Evolutionary conservation across 1,139 yeast genomes (phyloP), one percentile per base, ranked within the genome.

Genomic region (Saccharomyces hybrid): DNA sequence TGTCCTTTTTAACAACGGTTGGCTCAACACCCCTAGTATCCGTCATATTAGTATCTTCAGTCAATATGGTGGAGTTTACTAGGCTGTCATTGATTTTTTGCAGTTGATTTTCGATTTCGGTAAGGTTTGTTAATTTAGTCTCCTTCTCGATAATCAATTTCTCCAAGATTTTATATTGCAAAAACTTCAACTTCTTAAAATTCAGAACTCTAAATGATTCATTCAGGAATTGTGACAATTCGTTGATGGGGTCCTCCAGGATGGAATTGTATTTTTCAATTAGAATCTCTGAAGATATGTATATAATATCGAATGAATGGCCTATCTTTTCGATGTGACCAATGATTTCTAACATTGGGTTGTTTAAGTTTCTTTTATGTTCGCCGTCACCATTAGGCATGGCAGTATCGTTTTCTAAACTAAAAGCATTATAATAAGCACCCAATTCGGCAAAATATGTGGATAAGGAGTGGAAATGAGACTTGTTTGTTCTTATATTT

Each of bases 161-260:
- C 50, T 69, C 70, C 8, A 74, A 77, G 55, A 88, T 71, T 55
- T 77, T 79, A 53, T 79, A 77, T 66, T 93, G 99, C 27, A 82
- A 74, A 14, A 82, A 74, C 67, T 93, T 91, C 61, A 83, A 79
- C 48, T 80, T 77, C 56, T 91, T 82, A 66, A 81, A 93, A 60
- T 83, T 83, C 49, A 86, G 75, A 6, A 91, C 83, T 47, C 81
- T 78, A 46, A 86, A 78, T 2, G 87, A 80, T 2, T 85, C 86
- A n/a, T 78, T 75, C 0, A 93, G 80, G 64, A 85, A 83, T 64
- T 88, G 90, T n/a, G 86, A 86, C 41, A 89, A 81, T 67, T 91
- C 97, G 1, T 87, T 84, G 24, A 89, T 72, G 3, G 95, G 96
- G 66, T 93, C 98, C 32, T 89, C 82, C 59, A 90, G 82, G 48